Evolutionary conservation across 1,139 yeast genomes (phyloP), one percentile per base, ranked within the genome.

Genomic region (Protomyces inundatus): DNA sequence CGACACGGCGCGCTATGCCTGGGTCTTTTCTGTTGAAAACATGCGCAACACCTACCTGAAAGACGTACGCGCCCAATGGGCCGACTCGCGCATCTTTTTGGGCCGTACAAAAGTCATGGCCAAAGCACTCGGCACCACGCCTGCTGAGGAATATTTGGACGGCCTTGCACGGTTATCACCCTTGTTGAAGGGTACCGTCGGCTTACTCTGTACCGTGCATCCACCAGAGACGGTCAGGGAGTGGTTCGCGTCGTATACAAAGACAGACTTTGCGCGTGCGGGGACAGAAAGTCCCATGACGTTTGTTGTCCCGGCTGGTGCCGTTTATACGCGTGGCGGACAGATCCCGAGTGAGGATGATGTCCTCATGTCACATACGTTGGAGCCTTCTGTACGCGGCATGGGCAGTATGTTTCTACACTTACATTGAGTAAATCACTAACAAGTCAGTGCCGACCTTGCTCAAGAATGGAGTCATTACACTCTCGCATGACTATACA

Each of bases 11-110:
- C 83, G 84, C 72, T 89, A 85, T 76, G 67, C 66, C 37, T 93
- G 96, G 93, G 87, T 90, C 42, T 83, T 95, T 70, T 83, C 85
- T 69, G 83, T 93, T 68, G 95, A 90, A 73, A 95, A 91, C 77
- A 96, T 93, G 74, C 87, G 98, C 78, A 95, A 97, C 67, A 96
- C 96, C 64, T 96, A 91, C 66, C 81, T 93, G 71, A 97, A 93
- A 77, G 96, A 90, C 70, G 86, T 93, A 67, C 84, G 98, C 80
- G 82, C 84, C 54, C 95, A 90, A 71, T 93, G 98, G 98, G 77
- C 78, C 52, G 98, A 96, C 9, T 89, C 97, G 51, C 87, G 90
- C 55, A 64, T 70, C 2, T 63, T 70, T 32, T 82, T 91, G 77
- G 98, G 98, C 69, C 90, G 93, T 75, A 88, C 95, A 75, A 87